A percentile compares a stretch with the other conserved stretches of the same genome.
Conservation (phyloP, 176 grass and related monocot genomes). For the Rhynchospora breviuscula region DNA sequence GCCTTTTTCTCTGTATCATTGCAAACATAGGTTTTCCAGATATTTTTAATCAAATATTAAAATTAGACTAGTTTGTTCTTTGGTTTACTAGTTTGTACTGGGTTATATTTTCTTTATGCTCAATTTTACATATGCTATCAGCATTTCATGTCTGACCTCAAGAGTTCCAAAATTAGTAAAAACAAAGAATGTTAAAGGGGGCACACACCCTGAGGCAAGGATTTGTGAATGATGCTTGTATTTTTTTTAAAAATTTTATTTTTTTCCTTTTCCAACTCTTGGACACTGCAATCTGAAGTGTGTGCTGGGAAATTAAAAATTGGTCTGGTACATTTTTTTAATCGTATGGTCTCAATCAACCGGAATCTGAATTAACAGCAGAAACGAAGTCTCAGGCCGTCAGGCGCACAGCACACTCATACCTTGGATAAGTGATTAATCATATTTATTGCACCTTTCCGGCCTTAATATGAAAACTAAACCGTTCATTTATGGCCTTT, state of each 20-base stretch:
- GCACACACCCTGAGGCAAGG: too few relatives aligned
- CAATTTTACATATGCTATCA: neutral
- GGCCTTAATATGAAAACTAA: too few relatives aligned
- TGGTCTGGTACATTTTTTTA: too few relatives aligned
- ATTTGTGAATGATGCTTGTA: too few relatives aligned
- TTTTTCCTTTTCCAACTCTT: too few relatives aligned
- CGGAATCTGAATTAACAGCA: neutral
- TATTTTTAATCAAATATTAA: conserved; percentile 8
- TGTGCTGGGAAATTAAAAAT: too few relatives aligned
- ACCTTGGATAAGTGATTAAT: neutral
- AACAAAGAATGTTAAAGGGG: neutral
- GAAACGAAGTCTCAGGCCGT: neutral
- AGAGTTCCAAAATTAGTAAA: neutral
- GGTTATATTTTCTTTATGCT: neutral
- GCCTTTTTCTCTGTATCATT: conserved; percentile 24
- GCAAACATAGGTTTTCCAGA: conserved; percentile 14
- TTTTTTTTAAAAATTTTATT: too few relatives aligned
- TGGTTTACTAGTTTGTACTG: neutral
- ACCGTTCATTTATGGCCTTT: too few relatives aligned
- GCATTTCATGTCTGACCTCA: neutral
- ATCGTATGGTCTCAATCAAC: neutral
- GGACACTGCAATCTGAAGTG: too few relatives aligned
- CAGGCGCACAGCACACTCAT: neutral
- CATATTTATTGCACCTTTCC: neutral
- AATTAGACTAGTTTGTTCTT: conserved; percentile 19